Evolutionary conservation across 768 basidiomycete genomes (phyloP), one percentile per base, ranked within the genome.

Genomic region (Heimioporus sp.): DNA sequence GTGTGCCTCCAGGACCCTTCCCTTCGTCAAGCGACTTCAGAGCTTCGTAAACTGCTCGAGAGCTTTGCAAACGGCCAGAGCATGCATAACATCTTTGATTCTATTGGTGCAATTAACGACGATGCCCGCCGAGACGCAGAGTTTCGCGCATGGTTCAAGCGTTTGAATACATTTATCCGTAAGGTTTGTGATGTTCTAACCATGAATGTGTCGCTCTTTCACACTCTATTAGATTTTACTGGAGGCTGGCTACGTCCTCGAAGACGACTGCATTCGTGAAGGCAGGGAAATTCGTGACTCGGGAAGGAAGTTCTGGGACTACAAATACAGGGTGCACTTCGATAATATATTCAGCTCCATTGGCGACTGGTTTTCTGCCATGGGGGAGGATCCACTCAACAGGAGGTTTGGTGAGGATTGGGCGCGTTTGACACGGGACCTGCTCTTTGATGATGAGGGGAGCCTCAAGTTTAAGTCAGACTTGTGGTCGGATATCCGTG

Each of bases 401-500:
- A 76, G 78, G 53, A 78, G 80, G 34, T 87, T 97, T 62, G 92
- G 90, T 21, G 79, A 90, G 50, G 91, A 94, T 65, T 90, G 85
- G 85, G 83, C 81, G 1, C 76, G 87, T 9, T 75, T 96, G 20
- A 91, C 90, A 35, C 84, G 79, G 57, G 90, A 96, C 58, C 64
- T 98, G n/a, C 75, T 97, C 12, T 90, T 92, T 55, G 76, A 68
- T 28, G 74, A 70, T 41, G 89, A 95, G 55, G 95, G 94, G 9
- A 82, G 80, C 54, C 76, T 97, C 51, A 84, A 84, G 66, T 97
- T 92, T 80, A 97, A 98, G 76, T 80, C 85, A 4, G 80, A 86
- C 31, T 73, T 98, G 2, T 92, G 95, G 95, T 81, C 82, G 59
- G 95, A 98, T 65, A 82, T 98, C 41, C 76, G 93, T 35, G 78